These are phyloP conservation scores for Geosmithia putterillii DNA, from an alignment of 2,329 filamentous ascomycete genomes.

Conservation along the genomic window DNA sequence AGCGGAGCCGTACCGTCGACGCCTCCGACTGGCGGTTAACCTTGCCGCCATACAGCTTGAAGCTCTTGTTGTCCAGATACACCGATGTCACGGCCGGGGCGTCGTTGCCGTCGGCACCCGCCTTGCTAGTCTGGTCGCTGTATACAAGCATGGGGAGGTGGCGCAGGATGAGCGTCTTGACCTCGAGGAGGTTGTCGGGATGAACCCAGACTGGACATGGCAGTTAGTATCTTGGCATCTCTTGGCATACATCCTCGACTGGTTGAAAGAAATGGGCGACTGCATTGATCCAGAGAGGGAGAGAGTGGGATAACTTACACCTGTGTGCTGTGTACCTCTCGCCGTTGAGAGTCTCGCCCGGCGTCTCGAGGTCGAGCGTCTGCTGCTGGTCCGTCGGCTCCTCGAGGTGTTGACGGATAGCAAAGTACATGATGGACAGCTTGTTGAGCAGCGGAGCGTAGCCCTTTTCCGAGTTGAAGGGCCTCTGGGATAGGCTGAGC, in stretches of 20 bases:
- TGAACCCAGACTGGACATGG: slow-evolving; percentile 71
- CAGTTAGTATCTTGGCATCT: slow-evolving; percentile 22
- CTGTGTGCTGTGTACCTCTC: slow-evolving; percentile 79
- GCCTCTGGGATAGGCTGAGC: slow-evolving; percentile 73
- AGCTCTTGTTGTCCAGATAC: slow-evolving; percentile 85
- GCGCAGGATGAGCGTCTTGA: slow-evolving; percentile 90
- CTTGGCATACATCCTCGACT: too few relatives aligned
- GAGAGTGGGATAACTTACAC: slow-evolving; percentile 42
- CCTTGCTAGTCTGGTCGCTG: slow-evolving; percentile 74
- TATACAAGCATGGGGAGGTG: slow-evolving; percentile 87
- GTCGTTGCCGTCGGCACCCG: slow-evolving; percentile 62
- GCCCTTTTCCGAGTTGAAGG: slow-evolving; percentile 84
- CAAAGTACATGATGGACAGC: slow-evolving; percentile 91
- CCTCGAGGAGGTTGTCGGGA: slow-evolving; percentile 86
- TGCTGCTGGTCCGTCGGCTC: slow-evolving; percentile 22
- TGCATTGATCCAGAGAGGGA: background rate
- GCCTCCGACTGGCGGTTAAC: slow-evolving; percentile 64
- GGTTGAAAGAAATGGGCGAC: too few relatives aligned
- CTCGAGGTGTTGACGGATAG: slow-evolving; percentile 74
- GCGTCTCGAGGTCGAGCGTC: slow-evolving; percentile 34
- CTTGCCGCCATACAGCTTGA: slow-evolving; percentile 78
- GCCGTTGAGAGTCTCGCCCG: slow-evolving; percentile 45
- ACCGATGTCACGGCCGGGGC: slow-evolving; percentile 91
- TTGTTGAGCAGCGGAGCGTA: slow-evolving; percentile 85
- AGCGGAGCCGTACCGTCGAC: slow-evolving; percentile 73